Percentiles rank a stretch among this genome's conserved stretches.
phyloP scores from a whole-genome alignment of 257 asterid species.

The Nemophila menziesii region DNA sequence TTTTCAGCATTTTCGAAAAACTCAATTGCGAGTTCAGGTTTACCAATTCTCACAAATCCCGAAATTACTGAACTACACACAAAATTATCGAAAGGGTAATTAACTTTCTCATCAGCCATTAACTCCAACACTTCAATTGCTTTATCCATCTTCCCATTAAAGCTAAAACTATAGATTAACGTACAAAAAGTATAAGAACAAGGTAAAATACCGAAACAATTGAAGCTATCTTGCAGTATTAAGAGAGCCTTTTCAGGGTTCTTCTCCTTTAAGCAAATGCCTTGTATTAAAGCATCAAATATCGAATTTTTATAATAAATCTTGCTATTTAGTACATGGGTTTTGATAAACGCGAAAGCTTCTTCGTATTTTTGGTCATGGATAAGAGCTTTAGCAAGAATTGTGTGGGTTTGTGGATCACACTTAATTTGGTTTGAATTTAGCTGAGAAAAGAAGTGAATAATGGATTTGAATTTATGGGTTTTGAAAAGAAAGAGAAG shows the following conservation, averaged over 20 bases:
- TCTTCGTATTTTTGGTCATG: slow-evolving; percentile 36
- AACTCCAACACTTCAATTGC: slow-evolving; percentile 52
- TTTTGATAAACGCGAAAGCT: slow-evolving; percentile 38
- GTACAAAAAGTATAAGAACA: slow-evolving; percentile 53
- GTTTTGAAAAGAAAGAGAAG: slow-evolving; percentile 35
- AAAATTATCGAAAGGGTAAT: slow-evolving; percentile 52
- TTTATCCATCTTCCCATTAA: slow-evolving; percentile 43
- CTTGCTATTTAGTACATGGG: slow-evolving; percentile 17
- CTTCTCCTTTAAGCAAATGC: slow-evolving; percentile 26
- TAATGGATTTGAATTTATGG: slow-evolving; percentile 33
- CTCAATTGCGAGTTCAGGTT: slow-evolving; percentile 56
- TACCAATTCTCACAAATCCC: slow-evolving; percentile 59
- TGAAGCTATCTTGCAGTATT: slow-evolving; percentile 29
- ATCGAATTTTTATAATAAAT: slow-evolving; percentile 25
- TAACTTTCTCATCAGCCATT: slow-evolving; percentile 38
- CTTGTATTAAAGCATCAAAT: slow-evolving; percentile 48
- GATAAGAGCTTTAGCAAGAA: slow-evolving; percentile 39
- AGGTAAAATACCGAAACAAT: slow-evolving; percentile 24
- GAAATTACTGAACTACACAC: slow-evolving; percentile 67
- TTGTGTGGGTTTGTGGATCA: slow-evolving; percentile 29
- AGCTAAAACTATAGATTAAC: slow-evolving; percentile 40
- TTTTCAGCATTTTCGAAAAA: slow-evolving; percentile 59
- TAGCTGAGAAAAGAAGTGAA: slow-evolving; percentile 39
- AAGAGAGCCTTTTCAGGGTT: slow-evolving; percentile 51
- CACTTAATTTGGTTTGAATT: slow-evolving; percentile 27